phyloP scores from a whole-genome alignment of 2,329 filamentous ascomycete species.

The Dothistroma pini region DNA sequence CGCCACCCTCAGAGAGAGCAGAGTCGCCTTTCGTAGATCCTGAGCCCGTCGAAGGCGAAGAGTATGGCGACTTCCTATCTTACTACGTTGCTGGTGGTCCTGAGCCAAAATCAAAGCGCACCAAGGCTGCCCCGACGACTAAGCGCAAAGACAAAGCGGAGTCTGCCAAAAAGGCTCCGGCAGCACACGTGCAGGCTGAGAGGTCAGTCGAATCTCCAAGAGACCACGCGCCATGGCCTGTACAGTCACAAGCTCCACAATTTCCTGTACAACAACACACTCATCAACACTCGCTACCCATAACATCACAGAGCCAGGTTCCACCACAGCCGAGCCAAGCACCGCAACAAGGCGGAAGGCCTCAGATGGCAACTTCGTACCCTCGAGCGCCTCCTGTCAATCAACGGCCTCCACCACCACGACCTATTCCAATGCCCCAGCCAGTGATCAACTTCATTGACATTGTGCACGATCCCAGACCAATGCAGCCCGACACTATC shows the following conservation, averaged over 20 bases:
- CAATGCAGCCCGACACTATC: slow-evolving; percentile 20
- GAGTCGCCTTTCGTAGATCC: slow-evolving; percentile 21
- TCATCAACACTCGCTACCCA: slow-evolving; percentile 1
- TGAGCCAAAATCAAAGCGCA: slow-evolving; percentile 15
- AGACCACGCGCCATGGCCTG: neutral
- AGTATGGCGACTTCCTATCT: slow-evolving; percentile 33
- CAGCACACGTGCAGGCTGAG: slow-evolving; percentile 2
- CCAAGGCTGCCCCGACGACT: slow-evolving; percentile 9
- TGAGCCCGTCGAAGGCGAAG: slow-evolving; percentile 18
- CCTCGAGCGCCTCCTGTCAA: slow-evolving; percentile 3
- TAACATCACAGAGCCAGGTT: slow-evolving; percentile 7
- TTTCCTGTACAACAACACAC: slow-evolving; percentile 3
- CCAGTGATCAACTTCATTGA: slow-evolving; percentile 24
- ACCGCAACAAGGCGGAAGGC: neutral
- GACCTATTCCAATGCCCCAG: slow-evolving; percentile 13
- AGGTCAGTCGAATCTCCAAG: neutral
- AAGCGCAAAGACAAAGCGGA: slow-evolving; percentile 13
- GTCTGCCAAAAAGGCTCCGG: slow-evolving; percentile 3
- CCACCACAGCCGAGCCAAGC: neutral
- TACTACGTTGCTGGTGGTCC: slow-evolving; percentile 33
- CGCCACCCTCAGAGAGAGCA: slow-evolving; percentile 15
- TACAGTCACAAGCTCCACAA: slow-evolving; percentile 3
- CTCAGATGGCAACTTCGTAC: slow-evolving; percentile 8
- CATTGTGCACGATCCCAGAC: slow-evolving; percentile 16
- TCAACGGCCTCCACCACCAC: slow-evolving; percentile 4